Evolutionary conservation across 192 early-diverging fungal species (phyloP).

Genomic region (Jimgerdemannia lactiflua): DNA sequence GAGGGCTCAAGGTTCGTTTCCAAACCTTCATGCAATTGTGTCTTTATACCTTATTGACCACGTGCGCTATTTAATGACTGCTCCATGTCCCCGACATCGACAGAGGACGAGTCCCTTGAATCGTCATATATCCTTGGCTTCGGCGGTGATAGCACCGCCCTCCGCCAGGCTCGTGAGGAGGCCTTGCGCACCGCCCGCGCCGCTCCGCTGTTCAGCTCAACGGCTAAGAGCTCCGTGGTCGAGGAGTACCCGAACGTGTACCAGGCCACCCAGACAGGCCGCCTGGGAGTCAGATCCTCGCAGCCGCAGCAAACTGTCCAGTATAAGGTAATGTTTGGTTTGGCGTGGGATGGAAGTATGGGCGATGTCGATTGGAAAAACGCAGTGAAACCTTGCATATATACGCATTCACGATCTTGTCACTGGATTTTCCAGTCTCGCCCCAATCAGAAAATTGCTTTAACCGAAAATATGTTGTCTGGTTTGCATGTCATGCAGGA

Average conservation of each 20-base stretch:
- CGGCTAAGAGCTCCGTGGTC: conserved; percentile 23
- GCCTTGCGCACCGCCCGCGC: conserved; percentile 48
- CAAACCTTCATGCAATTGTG: neutral
- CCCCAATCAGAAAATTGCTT: too few species aligned
- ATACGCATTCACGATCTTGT: too few species aligned
- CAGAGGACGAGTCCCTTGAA: conserved; percentile 47
- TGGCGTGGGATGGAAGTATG: too few species aligned
- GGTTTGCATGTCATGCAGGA: conserved; percentile 35
- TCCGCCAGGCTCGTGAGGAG: conserved; percentile 60
- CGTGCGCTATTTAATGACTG: too few species aligned
- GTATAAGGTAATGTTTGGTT: conserved; percentile 12
- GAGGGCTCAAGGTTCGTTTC: neutral
- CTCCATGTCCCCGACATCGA: too few species aligned
- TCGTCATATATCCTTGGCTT: conserved; percentile 66
- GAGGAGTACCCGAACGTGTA: conserved; percentile 83
- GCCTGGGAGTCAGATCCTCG: conserved; percentile 76
- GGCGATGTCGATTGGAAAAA: too few species aligned
- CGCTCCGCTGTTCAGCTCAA: conserved; percentile 34
- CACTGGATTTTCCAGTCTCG: too few species aligned
- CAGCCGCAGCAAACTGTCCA: conserved; percentile 44
- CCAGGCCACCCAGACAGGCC: conserved; percentile 63
- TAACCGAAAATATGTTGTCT: conserved; percentile 22
- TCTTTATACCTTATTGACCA: too few species aligned
- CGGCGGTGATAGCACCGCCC: conserved; percentile 42
- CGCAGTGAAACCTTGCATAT: too few species aligned